These are phyloP conservation scores for Priceomyces medius DNA, from an alignment of 805 yeast genomes.

Conservation along the genomic window DNA sequence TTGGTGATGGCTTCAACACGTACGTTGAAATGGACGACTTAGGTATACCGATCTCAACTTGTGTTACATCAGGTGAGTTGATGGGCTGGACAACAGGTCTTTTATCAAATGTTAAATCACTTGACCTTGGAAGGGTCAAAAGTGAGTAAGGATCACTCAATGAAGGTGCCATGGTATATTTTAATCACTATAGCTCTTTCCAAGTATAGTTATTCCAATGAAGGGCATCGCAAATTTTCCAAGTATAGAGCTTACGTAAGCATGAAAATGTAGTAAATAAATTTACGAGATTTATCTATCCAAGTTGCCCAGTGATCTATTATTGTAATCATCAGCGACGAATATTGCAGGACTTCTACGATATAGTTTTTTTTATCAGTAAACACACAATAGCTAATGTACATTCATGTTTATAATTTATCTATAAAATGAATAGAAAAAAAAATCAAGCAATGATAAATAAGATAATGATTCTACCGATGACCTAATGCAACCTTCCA, in stretches of 20 bases:
- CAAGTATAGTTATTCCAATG: not conserved
- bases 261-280: not conserved
- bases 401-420: slow-evolving; percentile 3
- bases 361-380: no score
- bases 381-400: slow-evolving; percentile 6
- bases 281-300: not conserved
- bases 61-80: slow-evolving; percentile 23
- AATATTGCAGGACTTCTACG: no score
- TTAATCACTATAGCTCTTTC: not conserved
- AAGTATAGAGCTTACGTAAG: not conserved
- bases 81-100: slow-evolving; percentile 25
- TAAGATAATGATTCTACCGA: not conserved
- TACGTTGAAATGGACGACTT: slow-evolving; percentile 53
- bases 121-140: slow-evolving; percentile 32
- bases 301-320: no score
- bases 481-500: not conserved
- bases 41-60: slow-evolving; percentile 52
- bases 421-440: not conserved
- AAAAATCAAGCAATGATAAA: slow-evolving; percentile 2
- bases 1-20: slow-evolving; percentile 57
- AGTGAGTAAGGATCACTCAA: slow-evolving; percentile 32
- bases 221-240: slow-evolving; percentile 4
- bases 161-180: slow-evolving; percentile 12
- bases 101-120: slow-evolving; percentile 23
- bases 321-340: no score